These are phyloP conservation scores for Hanseniaspora lindneri DNA, from an alignment of 805 yeast genomes.

Conservation along the genomic window DNA sequence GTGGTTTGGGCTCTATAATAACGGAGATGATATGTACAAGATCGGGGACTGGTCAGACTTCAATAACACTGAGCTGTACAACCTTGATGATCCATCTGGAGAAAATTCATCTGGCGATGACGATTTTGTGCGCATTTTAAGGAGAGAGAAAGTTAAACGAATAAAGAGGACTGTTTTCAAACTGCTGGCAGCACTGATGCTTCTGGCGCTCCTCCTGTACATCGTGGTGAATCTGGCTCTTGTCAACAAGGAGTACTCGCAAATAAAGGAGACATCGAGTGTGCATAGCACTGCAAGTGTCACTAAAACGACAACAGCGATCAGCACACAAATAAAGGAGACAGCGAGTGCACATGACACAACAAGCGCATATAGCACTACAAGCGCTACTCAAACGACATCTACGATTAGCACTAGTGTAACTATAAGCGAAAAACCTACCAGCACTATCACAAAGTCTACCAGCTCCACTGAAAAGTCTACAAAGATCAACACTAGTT, in stretches of 20 bases:
- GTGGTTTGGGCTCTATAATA: neutral
- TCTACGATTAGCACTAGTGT: no score
- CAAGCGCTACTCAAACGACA: neutral
- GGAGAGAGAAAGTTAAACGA: neutral
- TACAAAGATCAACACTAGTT: no score
- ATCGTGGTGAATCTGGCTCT: constrained; percentile 2
- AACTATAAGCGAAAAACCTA: no score
- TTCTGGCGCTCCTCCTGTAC: neutral
- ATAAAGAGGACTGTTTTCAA: neutral
- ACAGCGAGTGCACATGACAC: neutral
- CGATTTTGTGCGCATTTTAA: neutral
- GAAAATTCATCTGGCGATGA: neutral
- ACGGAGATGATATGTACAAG: neutral
- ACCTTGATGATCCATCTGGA: neutral
- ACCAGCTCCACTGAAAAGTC: no score
- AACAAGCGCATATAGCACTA: neutral
- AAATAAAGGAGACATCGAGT: constrained; percentile 3
- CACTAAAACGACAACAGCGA: neutral
- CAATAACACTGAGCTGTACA: constrained; percentile 13
- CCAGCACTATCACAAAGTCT: no score
- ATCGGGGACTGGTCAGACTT: constrained; percentile 7
- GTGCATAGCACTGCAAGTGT: no score
- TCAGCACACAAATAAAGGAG: neutral
- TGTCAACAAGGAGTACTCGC: constrained; percentile 9
- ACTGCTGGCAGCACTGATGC: neutral